phyloP scores from a whole-genome alignment of 208 protist genomes.

The Trypanosomatidae sp. region DNA sequence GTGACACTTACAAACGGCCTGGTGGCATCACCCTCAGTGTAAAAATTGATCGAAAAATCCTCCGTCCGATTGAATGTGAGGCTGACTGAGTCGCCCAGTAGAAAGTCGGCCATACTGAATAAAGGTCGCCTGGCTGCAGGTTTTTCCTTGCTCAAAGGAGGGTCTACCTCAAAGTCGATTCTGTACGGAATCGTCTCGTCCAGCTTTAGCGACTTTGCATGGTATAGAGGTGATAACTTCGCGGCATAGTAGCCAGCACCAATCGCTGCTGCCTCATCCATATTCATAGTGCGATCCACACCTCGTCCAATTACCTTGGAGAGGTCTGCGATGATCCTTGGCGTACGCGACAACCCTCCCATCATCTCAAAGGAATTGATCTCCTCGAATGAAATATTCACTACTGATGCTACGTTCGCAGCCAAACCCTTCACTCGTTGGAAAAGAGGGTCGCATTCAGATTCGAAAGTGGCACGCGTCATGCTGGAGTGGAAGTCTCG shows the following conservation, averaged over 20 bases:
- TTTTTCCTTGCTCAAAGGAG: constrained; percentile 29
- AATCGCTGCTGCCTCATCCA: constrained; percentile 88
- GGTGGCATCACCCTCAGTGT: constrained; percentile 8
- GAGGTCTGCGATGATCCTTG: constrained; percentile 81
- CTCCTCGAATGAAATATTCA: constrained; percentile 38
- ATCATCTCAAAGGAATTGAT: constrained; percentile 89
- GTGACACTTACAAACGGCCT: constrained; percentile 38
- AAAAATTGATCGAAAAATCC: constrained; percentile 74
- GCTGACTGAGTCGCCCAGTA: constrained; percentile 51
- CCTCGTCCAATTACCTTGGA: constrained; percentile 48
- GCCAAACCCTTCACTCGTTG: constrained; percentile 57
- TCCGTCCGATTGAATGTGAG: constrained; percentile 75
- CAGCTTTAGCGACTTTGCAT: constrained; percentile 70
- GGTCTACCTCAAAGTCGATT: constrained; percentile 52
- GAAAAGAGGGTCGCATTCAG: constrained; percentile 78
- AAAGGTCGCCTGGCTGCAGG: constrained; percentile 14
- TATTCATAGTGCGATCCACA: constrained; percentile 88
- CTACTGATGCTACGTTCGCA: constrained; percentile 36
- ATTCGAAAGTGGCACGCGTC: constrained; percentile 83
- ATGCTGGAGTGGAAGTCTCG: constrained; percentile 79
- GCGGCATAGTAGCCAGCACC: constrained; percentile 88
- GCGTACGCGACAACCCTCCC: constrained; percentile 83
- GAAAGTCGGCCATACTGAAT: constrained; percentile 4
- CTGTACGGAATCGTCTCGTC: constrained; percentile 53
- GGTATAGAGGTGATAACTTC: constrained; percentile 76